phyloP scores from a whole-genome alignment of 2,329 filamentous ascomycete genomes.

The Hirsutella rhossiliensis region DNA sequence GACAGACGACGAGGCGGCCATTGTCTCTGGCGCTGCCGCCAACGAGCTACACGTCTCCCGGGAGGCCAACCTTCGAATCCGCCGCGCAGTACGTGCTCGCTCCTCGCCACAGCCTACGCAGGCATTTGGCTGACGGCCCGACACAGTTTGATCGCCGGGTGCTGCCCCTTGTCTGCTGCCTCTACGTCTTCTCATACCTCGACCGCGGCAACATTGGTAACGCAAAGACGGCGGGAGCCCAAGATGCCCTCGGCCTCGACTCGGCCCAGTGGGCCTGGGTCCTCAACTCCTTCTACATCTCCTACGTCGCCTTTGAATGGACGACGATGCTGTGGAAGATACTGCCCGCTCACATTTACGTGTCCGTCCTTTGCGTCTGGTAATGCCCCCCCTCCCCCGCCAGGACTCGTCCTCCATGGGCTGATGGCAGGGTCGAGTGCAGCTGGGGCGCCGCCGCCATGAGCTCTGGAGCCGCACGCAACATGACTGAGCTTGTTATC shows the following conservation, averaged over 20 bases:
- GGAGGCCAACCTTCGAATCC: background rate
- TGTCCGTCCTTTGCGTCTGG: slow-evolving; percentile 10
- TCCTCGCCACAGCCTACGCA: background rate
- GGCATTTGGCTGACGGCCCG: background rate
- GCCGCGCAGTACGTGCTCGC: slow-evolving; percentile 1
- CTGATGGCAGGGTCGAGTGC: no score
- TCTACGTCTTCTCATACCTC: slow-evolving; percentile 3
- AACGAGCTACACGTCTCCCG: background rate
- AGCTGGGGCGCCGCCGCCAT: slow-evolving; percentile 7
- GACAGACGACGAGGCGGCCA: background rate
- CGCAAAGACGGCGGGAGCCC: slow-evolving; percentile 12
- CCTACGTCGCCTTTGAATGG: slow-evolving; percentile 12
- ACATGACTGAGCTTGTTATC: slow-evolving; percentile 10
- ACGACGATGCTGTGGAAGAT: slow-evolving; percentile 12
- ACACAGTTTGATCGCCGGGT: slow-evolving; percentile 1
- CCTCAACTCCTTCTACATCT: slow-evolving; percentile 14
- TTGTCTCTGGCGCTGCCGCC: background rate
- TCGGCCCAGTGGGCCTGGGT: slow-evolving; percentile 12
- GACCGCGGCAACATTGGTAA: slow-evolving; percentile 9
- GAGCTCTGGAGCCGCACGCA: slow-evolving; percentile 9
- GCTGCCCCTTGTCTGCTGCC: slow-evolving; percentile 2
- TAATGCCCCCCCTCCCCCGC: slow-evolving; percentile 14
- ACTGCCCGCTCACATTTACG: slow-evolving; percentile 10
- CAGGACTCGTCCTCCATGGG: background rate
- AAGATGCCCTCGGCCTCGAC: slow-evolving; percentile 7